These are phyloP conservation scores for Cichorium intybus DNA, from an alignment of 140 eudicot species.

Conservation along the genomic window DNA sequence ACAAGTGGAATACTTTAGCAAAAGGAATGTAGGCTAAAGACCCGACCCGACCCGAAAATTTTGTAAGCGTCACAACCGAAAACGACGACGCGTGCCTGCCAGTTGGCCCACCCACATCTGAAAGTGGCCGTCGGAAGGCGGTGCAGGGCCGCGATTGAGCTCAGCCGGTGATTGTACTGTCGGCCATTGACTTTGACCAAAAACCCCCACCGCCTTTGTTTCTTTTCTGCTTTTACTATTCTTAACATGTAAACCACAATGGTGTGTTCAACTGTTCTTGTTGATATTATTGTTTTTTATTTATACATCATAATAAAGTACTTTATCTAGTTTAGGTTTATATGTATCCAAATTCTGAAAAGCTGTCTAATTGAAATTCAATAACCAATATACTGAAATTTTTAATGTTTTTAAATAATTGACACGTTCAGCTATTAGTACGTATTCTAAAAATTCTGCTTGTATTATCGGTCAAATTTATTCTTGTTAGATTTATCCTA, in stretches of 20 bases:
- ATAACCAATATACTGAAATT: too few relatives aligned
- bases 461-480: too few relatives aligned
- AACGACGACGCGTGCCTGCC: not conserved
- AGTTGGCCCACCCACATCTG: not conserved
- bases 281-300: not conserved
- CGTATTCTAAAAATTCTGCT: too few relatives aligned
- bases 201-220: not conserved
- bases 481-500: too few relatives aligned
- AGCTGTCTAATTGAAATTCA: too few relatives aligned
- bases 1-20: not conserved
- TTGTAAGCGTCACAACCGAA: not conserved
- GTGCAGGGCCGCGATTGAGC: not conserved
- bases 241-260: not conserved
- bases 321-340: too few relatives aligned
- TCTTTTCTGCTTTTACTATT: not conserved
- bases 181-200: constrained; percentile 5
- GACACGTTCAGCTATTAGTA: not conserved
- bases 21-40: not conserved
- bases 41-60: constrained; percentile 12
- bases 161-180: not conserved
- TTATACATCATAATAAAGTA: not conserved
- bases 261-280: not conserved
- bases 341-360: not conserved
- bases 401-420: too few relatives aligned
- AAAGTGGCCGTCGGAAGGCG: not conserved